Percentiles rank a stretch among this genome's conserved stretches.
phyloP scores from a whole-genome alignment of 441 rosid species.

The Eruca vesicaria region DNA sequence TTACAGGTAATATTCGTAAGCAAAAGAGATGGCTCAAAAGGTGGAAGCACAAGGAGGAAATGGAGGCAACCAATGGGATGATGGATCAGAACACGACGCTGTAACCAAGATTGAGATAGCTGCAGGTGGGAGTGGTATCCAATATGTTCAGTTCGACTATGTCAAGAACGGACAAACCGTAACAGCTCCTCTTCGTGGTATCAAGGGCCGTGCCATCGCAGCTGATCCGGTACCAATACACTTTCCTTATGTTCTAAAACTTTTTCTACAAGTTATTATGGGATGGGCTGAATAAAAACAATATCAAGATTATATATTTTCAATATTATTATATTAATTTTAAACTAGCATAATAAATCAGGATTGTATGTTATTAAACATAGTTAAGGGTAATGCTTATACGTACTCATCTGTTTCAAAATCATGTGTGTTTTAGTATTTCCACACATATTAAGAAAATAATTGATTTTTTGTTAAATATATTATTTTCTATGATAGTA shows the following conservation, averaged over 20 bases:
- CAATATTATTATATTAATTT: not conserved
- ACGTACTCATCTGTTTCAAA: not conserved
- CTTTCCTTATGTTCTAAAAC: not conserved
- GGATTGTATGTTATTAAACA: not conserved
- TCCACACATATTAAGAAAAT: too few relatives aligned
- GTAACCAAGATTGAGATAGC: not conserved
- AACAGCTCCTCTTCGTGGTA: not conserved
- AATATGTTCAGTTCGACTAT: not conserved
- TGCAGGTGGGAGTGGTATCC: not conserved
- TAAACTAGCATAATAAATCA: not conserved
- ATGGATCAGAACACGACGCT: not conserved
- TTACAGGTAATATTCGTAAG: not conserved
- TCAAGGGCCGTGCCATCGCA: not conserved
- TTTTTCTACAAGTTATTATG: not conserved
- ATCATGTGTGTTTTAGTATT: not conserved
- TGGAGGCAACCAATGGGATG: not conserved
- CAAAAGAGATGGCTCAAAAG: slow-evolving; percentile 3
- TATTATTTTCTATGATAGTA: not conserved
- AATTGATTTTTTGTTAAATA: too few relatives aligned
- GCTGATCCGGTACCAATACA: not conserved
- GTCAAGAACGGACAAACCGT: not conserved
- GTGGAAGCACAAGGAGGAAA: not conserved
- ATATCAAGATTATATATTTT: not conserved
- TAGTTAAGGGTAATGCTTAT: not conserved
- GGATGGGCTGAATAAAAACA: not conserved